Conservation (phyloP, 345 rosid genomes). For the Eucalyptus cloeziana region DNA sequence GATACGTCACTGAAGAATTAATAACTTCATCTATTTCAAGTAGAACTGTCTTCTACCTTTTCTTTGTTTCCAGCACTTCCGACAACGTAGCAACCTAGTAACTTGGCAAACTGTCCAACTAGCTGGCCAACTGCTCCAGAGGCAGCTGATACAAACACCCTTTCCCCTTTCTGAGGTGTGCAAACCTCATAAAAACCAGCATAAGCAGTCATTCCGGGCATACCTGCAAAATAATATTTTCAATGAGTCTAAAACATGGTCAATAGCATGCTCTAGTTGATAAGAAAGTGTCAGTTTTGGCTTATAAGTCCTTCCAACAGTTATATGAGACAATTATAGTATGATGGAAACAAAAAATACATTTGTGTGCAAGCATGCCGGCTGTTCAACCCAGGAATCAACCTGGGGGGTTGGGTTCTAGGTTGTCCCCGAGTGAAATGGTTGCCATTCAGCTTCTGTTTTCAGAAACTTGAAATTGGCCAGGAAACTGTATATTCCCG, state of each 20-base stretch:
- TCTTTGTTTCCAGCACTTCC: slow-evolving; percentile 1
- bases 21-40: background rate
- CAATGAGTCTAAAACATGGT: background rate
- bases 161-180: slow-evolving; percentile 2
- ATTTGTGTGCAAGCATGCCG: background rate
- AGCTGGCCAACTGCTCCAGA: slow-evolving; percentile 2
- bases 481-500: background rate
- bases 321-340: background rate
- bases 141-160: slow-evolving; percentile 1
- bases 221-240: background rate
- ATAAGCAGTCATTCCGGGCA: slow-evolving; percentile 8
- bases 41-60: background rate
- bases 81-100: slow-evolving; percentile 1
- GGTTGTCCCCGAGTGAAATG: background rate
- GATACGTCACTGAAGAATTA: background rate
- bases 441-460: background rate
- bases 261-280: background rate
- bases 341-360: background rate
- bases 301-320: background rate
- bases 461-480: background rate
- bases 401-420: background rate
- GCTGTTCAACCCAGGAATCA: background rate
- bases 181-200: slow-evolving; percentile 1
- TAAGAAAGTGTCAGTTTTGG: background rate
- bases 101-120: slow-evolving; percentile 5